Evolutionary conservation across 129 eudicot genomes (phyloP), one percentile per base, ranked within the genome.

Genomic region (Artemisia argyi): DNA sequence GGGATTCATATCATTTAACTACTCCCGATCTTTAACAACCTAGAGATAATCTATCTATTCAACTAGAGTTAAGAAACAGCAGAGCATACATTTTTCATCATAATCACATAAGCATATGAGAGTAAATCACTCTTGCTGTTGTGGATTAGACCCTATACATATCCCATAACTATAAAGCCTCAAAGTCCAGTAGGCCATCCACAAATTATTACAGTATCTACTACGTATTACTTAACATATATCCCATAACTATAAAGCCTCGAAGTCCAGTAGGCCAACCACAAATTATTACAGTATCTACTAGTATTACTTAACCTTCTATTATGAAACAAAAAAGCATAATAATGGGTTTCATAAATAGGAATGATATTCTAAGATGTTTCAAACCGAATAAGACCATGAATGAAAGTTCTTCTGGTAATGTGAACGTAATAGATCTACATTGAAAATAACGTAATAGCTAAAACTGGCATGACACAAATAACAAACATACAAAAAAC

Each of bases 131-230:
- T 12, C 46, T 20, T 46, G 39, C 18, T 65, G 70, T 19, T n/a
- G 5, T 19, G 32, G 26, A 68, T 35, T 55, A 70, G 47, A 61
- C 66, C 11, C 66, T 61, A 53, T 24, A 15, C 42, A 51, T 19
- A 50, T 59, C 51, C 77, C 57, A 65, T 15, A 74, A 52, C 64
- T 13, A 63, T 64, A 55, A 50, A 42, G 22, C 64, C 71, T 74
- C 24, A 74, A 62, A 65, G 65, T 56, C 65, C 79, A 74, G 69
- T 60, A 73, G 72, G 57, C 60, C 54, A 74, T 30, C 52, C 46
- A 74, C 49, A 32, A 50, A 20, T 20, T 28, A 28, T 28, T 26
- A 49, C 57, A 48, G 56, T 62, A 75, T 48, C 60, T 50, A 62
- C 44, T 42, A n/a, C n/a, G n/a, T n/a, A n/a, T n/a, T n/a, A n/a